Base-by-base conservation (phyloP, 805 yeast genomes). In the Saccharomycopsis lassenensis region DNA sequence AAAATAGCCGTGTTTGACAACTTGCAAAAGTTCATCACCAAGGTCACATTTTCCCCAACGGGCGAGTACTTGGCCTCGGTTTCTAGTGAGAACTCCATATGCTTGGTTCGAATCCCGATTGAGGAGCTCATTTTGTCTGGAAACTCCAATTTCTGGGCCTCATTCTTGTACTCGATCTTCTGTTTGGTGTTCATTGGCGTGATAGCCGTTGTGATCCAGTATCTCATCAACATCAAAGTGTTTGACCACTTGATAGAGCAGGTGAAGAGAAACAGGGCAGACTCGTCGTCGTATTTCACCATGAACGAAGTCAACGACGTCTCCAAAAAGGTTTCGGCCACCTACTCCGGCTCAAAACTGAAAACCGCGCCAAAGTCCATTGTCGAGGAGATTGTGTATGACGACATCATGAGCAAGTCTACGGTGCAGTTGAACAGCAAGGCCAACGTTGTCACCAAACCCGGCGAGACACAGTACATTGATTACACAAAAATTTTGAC, bases 1-100 rank as follows among this genome's bases (percentile, higher is more conserved):
- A 54, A 67, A 8, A 48, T 73, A 18, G 71, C 67, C 39, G 58
- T 63, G 5, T 59, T 74, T 37, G 67, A 67, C 29, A 70, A 78
- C 42, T 74, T 81, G 37, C 95, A 86, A 53, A 61, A 67, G 6
- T 82, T 82, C 54, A 75, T 85, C 35, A 85, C 95, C 0, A 67
- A 70, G 29, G 72, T 83, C 7, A 61, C 72, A 2, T 76, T 84
- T 41, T 76, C 85, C 4, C 77, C 81, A 10, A 65, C 73, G 51
- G 85, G 87, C 5, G 58, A 69, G 34, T 65, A 65, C 37, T 57
- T 84, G 33, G 89, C 84, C 2, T 69, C 84, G 16, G 77, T 74
- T 0, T 77, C 89, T 23, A 93, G 87, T 1, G 82, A 91, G 2
- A 77, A 79, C 43, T 67, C 84, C 1, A 69, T 85, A 20, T 73